Percentiles rank a stretch among this genome's conserved stretches.
These are phyloP conservation scores for Prunella vulgaris DNA, from an alignment of 257 asterid species.

Conservation along the genomic window DNA sequence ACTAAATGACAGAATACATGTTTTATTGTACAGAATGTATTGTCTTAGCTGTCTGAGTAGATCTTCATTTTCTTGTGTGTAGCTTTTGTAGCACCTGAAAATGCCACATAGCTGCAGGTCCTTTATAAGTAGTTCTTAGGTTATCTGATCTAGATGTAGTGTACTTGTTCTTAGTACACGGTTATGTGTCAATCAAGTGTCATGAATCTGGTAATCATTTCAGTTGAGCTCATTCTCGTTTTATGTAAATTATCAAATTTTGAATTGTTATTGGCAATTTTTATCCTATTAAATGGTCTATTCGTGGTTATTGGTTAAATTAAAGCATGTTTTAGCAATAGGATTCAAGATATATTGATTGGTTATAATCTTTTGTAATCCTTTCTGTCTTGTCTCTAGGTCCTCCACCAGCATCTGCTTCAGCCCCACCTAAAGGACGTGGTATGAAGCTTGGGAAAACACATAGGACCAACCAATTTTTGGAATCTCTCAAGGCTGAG, in stretches of 20 bases:
- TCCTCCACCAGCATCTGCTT: slow-evolving; percentile 66
- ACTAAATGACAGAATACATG: not conserved
- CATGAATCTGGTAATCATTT: not conserved
- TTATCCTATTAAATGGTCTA: not conserved
- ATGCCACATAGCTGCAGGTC: not conserved
- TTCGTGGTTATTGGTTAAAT: slow-evolving; percentile 4
- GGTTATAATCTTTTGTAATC: slow-evolving; percentile 1
- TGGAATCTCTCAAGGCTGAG: slow-evolving; percentile 89
- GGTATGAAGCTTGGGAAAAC: slow-evolving; percentile 92
- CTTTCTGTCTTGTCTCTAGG: slow-evolving; percentile 35
- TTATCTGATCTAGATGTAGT: slow-evolving; percentile 1
- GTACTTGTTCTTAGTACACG: not conserved
- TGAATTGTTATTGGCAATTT: not conserved
- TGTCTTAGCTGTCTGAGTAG: not conserved
- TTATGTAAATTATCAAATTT: not conserved
- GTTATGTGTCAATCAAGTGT: not conserved
- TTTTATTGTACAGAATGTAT: not conserved
- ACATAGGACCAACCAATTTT: slow-evolving; percentile 71
- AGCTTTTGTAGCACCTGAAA: slow-evolving; percentile 1
- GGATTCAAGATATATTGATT: slow-evolving; percentile 3
- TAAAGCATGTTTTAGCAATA: not conserved
- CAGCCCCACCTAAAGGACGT: slow-evolving; percentile 81
- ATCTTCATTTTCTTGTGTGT: not conserved
- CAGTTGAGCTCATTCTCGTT: not conserved
- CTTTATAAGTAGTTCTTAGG: slow-evolving; percentile 5